Base-by-base conservation (phyloP, 371 early-diverging fungal species). In the Syncephalastrum monosporum region DNA sequence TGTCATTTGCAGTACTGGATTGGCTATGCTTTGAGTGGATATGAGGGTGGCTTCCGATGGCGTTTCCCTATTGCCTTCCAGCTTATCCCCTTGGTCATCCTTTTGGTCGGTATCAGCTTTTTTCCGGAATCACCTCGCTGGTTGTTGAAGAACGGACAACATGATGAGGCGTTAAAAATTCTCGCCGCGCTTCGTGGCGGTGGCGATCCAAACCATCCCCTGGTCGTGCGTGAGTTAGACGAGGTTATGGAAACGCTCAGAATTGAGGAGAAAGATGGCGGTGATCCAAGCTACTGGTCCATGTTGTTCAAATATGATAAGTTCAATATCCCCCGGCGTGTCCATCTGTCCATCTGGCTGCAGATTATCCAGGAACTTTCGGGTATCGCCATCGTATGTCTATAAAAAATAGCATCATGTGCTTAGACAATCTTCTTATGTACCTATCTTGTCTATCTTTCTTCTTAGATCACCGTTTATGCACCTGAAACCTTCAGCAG, bases 31-130 rank as follows among this genome's bases (percentile, higher is more conserved):
- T 72, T 57, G 21, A 21, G 21, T 2, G 21, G 75, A 65, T n/a
- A 53, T 75, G 57, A 56, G 13, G 69, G 69, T 25, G 56, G 67
- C 13, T 50, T 75, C 14, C 57, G 72, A 15, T 75, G 75, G 75
- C 62, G 75, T 41, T 75, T 75, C 29, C 75, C 75, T 42, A 63
- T 72, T 44, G 72, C 68, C 1, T 75, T 75, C 25, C 75, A 76
- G 44, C 43, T 76, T 52, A 49, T 73, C 25, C 77, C 77, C 6
- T 50, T 71, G 15, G 49, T 67, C 17, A 52, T 67, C 3, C 56
- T 73, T 14, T 55, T 65, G 4, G 17, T 66, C 15, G 61, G 63
- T 42, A 66, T 72, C 48, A 68, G 60, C 29, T 67, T 68, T 48
- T 72, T 72, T 38, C 74, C 77, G 3, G 74, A 73, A 47, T 65